Evolutionary conservation across 73 alveolate genomes (phyloP).

Genomic region (Symbiodinium natans): DNA sequence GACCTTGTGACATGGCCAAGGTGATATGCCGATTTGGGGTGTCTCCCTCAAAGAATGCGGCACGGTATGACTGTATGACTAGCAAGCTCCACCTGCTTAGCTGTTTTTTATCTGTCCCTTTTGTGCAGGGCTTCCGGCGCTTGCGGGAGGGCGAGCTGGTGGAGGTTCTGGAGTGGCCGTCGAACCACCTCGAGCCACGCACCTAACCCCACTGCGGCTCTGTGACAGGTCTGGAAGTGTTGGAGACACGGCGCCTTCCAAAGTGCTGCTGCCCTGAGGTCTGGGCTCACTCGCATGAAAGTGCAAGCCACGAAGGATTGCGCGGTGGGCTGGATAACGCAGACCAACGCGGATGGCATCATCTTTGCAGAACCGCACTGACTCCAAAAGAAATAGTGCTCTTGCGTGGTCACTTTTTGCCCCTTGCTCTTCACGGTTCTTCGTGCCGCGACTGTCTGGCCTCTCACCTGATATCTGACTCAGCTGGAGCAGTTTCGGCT

Average conservation of each 20-base stretch:
- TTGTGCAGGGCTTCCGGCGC: slow-evolving; percentile 85
- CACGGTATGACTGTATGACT: too few relatives aligned
- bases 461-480: too few relatives aligned
- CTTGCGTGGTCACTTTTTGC: too few relatives aligned
- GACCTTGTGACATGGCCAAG: too few relatives aligned
- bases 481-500: too few relatives aligned
- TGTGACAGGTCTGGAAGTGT: too few relatives aligned
- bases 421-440: too few relatives aligned
- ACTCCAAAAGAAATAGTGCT: neutral
- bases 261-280: neutral
- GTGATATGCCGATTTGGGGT: too few relatives aligned
- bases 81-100: too few relatives aligned
- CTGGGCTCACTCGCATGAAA: slow-evolving; percentile 86
- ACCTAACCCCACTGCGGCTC: neutral
- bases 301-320: slow-evolving; percentile 22
- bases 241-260: too few relatives aligned
- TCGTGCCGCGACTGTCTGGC: neutral
- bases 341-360: slow-evolving; percentile 61
- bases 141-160: slow-evolving; percentile 71
- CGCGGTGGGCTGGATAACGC: slow-evolving; percentile 75
- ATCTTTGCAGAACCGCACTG: slow-evolving; percentile 71
- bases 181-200: slow-evolving; percentile 45
- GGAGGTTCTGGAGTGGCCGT: slow-evolving; percentile 83
- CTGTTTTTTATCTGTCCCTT: too few relatives aligned
- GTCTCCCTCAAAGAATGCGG: neutral